These are phyloP conservation scores for Fusarium sp. DNA, from an alignment of 2,329 filamentous ascomycete species.

Conservation along the genomic window DNA sequence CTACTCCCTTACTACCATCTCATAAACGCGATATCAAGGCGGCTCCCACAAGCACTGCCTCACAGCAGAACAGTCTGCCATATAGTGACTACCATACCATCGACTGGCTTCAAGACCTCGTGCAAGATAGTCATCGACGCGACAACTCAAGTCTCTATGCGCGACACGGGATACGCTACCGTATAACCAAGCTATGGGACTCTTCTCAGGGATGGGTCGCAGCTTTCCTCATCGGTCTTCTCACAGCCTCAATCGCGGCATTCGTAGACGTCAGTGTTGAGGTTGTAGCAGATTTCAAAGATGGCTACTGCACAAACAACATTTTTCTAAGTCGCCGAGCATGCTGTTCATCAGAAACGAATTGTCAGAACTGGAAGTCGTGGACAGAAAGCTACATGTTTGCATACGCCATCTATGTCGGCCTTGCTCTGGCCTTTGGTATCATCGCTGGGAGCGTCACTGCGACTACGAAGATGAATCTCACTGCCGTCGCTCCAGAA, in stretches of 20 bases:
- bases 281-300: conserved; percentile 23
- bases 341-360: background rate
- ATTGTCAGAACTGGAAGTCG: background rate
- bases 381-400: conserved; percentile 15
- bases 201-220: conserved; percentile 21
- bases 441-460: conserved; percentile 18
- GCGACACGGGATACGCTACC: background rate
- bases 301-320: conserved; percentile 22
- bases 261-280: conserved; percentile 30
- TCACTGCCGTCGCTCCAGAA: background rate
- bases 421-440: conserved; percentile 13
- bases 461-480: conserved; percentile 17
- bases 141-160: background rate
- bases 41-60: fast-evolving
- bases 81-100: conserved; percentile 72
- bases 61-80: background rate
- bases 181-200: background rate
- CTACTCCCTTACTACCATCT: background rate
- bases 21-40: fast-evolving
- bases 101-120: conserved; percentile 70
- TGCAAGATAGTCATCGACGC: conserved; percentile 37
- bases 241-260: conserved; percentile 13
- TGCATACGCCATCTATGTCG: conserved; percentile 18
- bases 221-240: conserved; percentile 21
- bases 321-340: conserved; percentile 1